A percentile compares a stretch with the other conserved stretches of the same genome.
These are phyloP conservation scores for Alternaria postmessia DNA, from an alignment of 2,329 filamentous ascomycete genomes.

Conservation along the genomic window DNA sequence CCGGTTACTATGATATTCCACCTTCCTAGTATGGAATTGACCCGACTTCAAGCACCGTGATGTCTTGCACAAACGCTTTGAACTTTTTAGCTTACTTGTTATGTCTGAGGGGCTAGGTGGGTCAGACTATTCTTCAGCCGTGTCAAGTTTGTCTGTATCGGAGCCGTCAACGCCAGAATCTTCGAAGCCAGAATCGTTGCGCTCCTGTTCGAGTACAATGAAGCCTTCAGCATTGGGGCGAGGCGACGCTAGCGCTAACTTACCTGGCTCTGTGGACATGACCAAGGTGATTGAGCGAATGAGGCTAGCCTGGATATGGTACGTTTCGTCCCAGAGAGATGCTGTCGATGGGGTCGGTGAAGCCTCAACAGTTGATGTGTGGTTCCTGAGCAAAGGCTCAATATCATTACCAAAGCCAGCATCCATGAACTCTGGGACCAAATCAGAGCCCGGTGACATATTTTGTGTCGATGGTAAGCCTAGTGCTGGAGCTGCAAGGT, in stretches of 20 bases:
- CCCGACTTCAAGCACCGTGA: background rate
- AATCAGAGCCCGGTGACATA: background rate
- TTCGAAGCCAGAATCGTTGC: background rate
- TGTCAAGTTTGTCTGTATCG: background rate
- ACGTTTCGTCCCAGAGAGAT: background rate
- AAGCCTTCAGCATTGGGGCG: background rate
- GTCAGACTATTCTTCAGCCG: background rate
- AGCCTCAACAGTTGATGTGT: background rate
- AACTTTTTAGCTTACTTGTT: background rate
- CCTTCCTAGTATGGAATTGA: background rate
- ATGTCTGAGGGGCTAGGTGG: background rate
- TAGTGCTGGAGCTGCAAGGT: background rate
- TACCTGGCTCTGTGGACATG: constrained; percentile 1
- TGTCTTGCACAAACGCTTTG: background rate
- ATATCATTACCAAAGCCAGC: background rate
- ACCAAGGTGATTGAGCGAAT: background rate
- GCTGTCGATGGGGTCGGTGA: background rate
- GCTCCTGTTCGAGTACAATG: background rate
- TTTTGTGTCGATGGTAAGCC: background rate
- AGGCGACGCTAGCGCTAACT: constrained; percentile 1
- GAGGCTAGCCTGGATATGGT: background rate
- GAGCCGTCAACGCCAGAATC: background rate
- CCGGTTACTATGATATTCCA: background rate
- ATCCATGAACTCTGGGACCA: background rate
- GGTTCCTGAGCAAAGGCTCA: background rate